Conservation (phyloP, 306 rosid species). For the Quercus berberidifolia region DNA sequence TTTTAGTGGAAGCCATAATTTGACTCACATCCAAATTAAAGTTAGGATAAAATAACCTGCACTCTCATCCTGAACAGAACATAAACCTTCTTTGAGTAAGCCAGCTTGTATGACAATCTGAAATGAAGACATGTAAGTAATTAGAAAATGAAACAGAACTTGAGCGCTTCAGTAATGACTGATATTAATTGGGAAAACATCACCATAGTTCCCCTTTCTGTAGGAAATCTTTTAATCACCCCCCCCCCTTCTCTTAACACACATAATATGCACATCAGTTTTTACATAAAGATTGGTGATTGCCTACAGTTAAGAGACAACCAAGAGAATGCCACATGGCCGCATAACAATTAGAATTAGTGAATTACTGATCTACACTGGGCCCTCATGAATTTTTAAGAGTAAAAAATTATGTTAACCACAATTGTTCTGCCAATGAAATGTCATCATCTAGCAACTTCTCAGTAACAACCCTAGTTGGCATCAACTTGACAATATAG, state of each 20-base stretch:
- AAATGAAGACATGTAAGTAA: slow-evolving; percentile 26
- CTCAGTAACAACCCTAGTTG: background rate
- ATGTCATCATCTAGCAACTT: slow-evolving; percentile 13
- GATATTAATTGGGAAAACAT: slow-evolving; percentile 1
- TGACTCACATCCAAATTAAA: background rate
- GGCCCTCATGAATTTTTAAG: too few relatives aligned
- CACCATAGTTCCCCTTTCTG: background rate
- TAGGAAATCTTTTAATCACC: too few relatives aligned
- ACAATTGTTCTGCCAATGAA: background rate
- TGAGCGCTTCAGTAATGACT: background rate
- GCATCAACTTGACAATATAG: background rate
- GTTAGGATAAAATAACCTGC: slow-evolving; percentile 50
- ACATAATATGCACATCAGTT: too few relatives aligned
- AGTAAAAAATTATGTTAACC: background rate
- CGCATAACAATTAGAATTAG: too few relatives aligned
- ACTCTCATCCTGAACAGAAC: slow-evolving; percentile 92
- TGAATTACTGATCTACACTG: too few relatives aligned
- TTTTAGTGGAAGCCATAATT: background rate
- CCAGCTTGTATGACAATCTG: slow-evolving; percentile 73
- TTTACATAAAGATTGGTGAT: too few relatives aligned
- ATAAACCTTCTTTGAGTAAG: slow-evolving; percentile 64
- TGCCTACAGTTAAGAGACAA: too few relatives aligned
- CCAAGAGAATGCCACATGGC: too few relatives aligned
- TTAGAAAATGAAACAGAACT: slow-evolving; percentile 20
- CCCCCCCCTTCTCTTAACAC: too few relatives aligned